These are phyloP conservation scores for Penicillium capsulatum DNA, from an alignment of 2,329 filamentous ascomycete species.

Conservation along the genomic window DNA sequence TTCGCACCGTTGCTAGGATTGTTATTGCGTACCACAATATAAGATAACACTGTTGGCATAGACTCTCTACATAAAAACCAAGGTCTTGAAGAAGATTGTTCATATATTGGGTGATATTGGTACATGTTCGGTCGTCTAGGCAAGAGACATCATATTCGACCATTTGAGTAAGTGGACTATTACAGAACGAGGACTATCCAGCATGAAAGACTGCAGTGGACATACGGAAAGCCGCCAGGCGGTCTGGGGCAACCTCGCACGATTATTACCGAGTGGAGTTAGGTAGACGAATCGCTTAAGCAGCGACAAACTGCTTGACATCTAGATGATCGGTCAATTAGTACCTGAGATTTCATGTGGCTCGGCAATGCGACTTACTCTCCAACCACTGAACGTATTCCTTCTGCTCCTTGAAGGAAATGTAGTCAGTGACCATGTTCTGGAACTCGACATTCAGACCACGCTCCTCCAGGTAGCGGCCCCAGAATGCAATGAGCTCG, in stretches of 20 bases:
- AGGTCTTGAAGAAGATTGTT: constrained; percentile 1
- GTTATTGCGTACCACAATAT: no score
- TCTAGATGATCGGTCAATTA: constrained; percentile 42
- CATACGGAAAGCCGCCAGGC: no score
- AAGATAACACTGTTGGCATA: no score
- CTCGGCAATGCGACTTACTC: constrained; percentile 45
- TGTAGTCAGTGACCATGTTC: constrained; percentile 90
- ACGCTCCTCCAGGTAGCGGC: constrained; percentile 91
- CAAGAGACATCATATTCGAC: background rate
- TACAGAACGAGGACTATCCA: constrained; percentile 3
- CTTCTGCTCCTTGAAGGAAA: constrained; percentile 96
- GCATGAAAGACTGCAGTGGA: background rate
- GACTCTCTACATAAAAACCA: background rate
- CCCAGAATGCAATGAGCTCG: constrained; percentile 86
- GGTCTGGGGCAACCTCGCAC: no score
- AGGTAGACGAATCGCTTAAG: constrained; percentile 41
- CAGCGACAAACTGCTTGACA: constrained; percentile 79
- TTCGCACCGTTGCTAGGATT: no score
- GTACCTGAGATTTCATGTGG: background rate
- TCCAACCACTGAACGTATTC: constrained; percentile 91
- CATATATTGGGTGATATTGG: constrained; percentile 11
- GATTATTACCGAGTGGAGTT: background rate
- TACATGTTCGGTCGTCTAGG: constrained; percentile 4
- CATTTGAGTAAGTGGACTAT: constrained; percentile 3
- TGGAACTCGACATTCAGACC: constrained; percentile 84